A percentile compares a stretch with the other conserved stretches of the same genome.
Evolutionary conservation across 164 flowering plant species (phyloP).

Genomic region (Magnolia kwangsiensis): DNA sequence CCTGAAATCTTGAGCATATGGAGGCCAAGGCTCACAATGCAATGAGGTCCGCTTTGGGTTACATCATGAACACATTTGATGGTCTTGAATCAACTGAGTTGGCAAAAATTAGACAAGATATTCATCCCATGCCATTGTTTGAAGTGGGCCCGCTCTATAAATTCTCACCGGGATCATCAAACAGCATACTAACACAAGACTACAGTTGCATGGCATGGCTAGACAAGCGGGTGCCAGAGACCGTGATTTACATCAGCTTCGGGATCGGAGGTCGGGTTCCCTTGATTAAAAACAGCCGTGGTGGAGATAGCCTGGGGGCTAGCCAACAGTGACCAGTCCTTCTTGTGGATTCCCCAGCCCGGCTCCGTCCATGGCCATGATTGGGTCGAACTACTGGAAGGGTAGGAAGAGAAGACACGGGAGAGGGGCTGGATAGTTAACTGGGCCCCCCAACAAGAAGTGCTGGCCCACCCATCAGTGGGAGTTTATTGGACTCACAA

Average conservation of each 20-base stretch:
- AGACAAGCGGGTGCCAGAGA: constrained; percentile 30
- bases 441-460: constrained; percentile 32
- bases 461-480: constrained; percentile 26
- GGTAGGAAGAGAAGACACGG: constrained; percentile 9
- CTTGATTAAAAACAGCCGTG: constrained; percentile 14
- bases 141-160: constrained; percentile 45
- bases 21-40: constrained; percentile 1
- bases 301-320: constrained; percentile 41
- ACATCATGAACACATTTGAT: constrained; percentile 38
- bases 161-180: constrained; percentile 20
- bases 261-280: constrained; percentile 35
- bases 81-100: constrained; percentile 27
- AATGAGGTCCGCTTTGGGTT: constrained; percentile 7
- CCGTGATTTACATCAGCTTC: constrained; percentile 47
- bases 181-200: constrained; percentile 28
- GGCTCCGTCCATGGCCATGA: constrained; percentile 23
- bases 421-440: constrained; percentile 24
- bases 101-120: background rate
- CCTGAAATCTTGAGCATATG: background rate
- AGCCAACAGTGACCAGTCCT: constrained; percentile 34
- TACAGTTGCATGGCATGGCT: constrained; percentile 40
- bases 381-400: constrained; percentile 17
- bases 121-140: constrained; percentile 22
- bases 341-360: constrained; percentile 48
- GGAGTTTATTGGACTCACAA: constrained; percentile 27